Evolutionary conservation across 2,329 filamentous ascomycete species (phyloP).

Genomic region (Curvularia hawaiiensis): DNA sequence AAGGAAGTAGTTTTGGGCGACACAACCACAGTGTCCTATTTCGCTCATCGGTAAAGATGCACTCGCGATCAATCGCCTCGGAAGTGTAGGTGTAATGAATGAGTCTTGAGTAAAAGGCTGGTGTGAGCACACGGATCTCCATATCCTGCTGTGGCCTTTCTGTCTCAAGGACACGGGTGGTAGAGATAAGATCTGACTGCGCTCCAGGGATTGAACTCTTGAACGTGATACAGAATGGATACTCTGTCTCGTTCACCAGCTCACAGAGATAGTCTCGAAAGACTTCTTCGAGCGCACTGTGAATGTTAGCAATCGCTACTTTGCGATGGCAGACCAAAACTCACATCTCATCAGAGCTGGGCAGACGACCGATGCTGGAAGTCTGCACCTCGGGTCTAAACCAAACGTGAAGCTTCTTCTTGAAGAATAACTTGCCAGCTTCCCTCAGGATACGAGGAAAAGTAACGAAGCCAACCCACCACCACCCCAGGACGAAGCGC

Average conservation of each 20-base stretch:
- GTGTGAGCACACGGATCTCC: conserved; percentile 65
- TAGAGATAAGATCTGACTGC: conserved; percentile 27
- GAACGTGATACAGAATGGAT: conserved; percentile 59
- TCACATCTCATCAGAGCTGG: conserved; percentile 57
- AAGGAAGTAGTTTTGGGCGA: conserved; percentile 56
- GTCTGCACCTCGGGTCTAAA: conserved; percentile 66
- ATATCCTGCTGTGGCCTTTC: conserved; percentile 46
- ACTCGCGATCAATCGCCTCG: conserved; percentile 67
- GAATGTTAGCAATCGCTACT: conserved; percentile 14
- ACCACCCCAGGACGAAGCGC: conserved; percentile 62
- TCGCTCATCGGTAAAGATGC: conserved; percentile 55
- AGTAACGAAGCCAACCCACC: conserved; percentile 70
- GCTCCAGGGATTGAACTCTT: conserved; percentile 53
- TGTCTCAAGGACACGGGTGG: conserved; percentile 21
- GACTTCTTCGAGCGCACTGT: conserved; percentile 43
- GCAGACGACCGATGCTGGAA: conserved; percentile 60
- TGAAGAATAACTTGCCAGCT: conserved; percentile 63
- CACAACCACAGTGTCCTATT: conserved; percentile 65
- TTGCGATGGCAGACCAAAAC: not conserved
- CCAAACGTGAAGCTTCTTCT: conserved; percentile 65
- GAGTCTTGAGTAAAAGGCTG: conserved; percentile 70
- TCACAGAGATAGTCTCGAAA: conserved; percentile 50
- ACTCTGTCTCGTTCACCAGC: conserved; percentile 55
- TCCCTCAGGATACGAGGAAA: conserved; percentile 69
- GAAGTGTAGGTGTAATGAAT: conserved; percentile 66